Conservation (phyloP, 169 alveolate species). For the Plasmodium relictum region DNA sequence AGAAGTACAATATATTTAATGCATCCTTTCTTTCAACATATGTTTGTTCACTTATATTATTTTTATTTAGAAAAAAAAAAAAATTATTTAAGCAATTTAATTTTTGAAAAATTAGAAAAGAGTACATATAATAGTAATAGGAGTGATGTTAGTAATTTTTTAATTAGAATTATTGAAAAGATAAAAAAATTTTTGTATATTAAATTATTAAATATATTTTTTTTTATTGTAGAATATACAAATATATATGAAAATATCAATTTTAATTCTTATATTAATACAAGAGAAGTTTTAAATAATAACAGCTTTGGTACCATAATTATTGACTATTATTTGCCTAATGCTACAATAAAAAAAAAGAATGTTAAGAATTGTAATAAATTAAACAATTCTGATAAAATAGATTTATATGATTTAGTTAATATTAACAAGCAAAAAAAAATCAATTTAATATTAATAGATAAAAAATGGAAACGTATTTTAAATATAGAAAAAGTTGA, state of each 20-base stretch:
- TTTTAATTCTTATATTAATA: constrained; percentile 27
- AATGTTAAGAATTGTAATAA: neutral
- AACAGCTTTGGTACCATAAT: constrained; percentile 59
- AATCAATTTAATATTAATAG: constrained; percentile 45
- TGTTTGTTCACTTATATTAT: constrained; percentile 59
- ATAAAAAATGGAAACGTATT: constrained; percentile 43
- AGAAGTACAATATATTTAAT: constrained; percentile 47
- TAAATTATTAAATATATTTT: constrained; percentile 15
- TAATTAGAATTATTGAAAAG: neutral
- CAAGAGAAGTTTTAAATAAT: constrained; percentile 53
- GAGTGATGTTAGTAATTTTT: neutral
- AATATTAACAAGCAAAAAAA: constrained; percentile 61
- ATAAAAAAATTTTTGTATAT: constrained; percentile 17
- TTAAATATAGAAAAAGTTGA: constrained; percentile 23
- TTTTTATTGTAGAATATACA: constrained; percentile 47
- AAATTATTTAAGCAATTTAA: constrained; percentile 15
- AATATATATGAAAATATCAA: constrained; percentile 33
- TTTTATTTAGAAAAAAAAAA: constrained; percentile 55
- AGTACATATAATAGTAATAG: neutral
- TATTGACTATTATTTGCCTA: constrained; percentile 60
- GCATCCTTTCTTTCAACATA: constrained; percentile 41
- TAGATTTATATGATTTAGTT: constrained; percentile 51
- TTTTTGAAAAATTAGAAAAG: neutral
- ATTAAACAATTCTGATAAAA: constrained; percentile 1
- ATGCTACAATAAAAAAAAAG: constrained; percentile 22